Percentiles rank a stretch among this genome's conserved stretches.
Evolutionary conservation across 192 early-diverging fungal genomes (phyloP).

Genomic region (Backusella westeae): DNA sequence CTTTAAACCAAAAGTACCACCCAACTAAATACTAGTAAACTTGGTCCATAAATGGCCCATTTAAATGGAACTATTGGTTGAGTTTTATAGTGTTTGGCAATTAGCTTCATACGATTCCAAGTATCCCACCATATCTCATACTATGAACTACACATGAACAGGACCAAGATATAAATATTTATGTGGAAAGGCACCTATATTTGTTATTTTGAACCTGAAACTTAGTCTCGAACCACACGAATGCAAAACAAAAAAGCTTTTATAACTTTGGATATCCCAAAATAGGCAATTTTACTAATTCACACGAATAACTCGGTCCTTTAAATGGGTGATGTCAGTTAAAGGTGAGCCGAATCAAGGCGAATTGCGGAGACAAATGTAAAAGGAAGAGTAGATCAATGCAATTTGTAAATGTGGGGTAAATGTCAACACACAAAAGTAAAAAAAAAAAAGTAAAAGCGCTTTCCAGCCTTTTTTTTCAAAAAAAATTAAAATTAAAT

Average conservation of each 20-base stretch:
- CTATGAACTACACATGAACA: not conserved
- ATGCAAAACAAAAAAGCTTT: conserved; percentile 10
- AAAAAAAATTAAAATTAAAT: not conserved
- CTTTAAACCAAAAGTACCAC: not conserved
- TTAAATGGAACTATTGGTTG: not conserved
- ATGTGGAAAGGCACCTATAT: not conserved
- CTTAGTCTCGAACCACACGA: not conserved
- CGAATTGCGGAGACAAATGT: conserved; percentile 12
- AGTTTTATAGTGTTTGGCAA: not conserved
- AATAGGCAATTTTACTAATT: not conserved
- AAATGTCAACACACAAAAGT: not conserved
- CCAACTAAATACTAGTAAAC: not conserved
- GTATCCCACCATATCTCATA: not conserved
- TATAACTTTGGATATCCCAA: not conserved
- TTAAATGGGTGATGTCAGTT: not conserved
- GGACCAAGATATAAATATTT: not conserved
- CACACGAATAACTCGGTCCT: not conserved
- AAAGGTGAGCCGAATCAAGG: conserved; percentile 6
- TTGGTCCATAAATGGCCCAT: not conserved
- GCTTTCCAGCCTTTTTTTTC: not conserved
- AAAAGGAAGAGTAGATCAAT: not conserved
- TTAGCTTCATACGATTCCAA: not conserved
- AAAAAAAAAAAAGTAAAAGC: not conserved
- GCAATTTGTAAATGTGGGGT: conserved; percentile 6
- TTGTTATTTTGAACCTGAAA: conserved; percentile 1